These are phyloP conservation scores for Populus hybrid DNA, from an alignment of 441 rosid genomes.

Conservation along the genomic window DNA sequence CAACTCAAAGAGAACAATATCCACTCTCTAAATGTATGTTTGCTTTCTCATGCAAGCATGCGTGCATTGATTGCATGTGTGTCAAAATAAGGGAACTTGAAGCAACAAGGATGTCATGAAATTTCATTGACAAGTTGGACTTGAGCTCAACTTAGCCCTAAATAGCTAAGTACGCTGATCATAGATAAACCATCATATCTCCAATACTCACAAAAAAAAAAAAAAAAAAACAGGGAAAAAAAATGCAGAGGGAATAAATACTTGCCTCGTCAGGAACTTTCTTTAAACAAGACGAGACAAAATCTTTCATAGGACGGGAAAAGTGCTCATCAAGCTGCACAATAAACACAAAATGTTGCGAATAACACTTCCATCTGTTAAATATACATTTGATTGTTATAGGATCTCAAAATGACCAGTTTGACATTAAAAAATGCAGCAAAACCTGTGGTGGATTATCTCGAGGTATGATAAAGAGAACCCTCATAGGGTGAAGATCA, in stretches of 20 bases:
- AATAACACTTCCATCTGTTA: background rate
- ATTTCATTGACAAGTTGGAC: background rate
- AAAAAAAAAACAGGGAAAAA: background rate
- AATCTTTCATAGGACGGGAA: constrained; percentile 94
- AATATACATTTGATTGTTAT: background rate
- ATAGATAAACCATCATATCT: background rate
- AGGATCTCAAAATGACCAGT: constrained; percentile 15
- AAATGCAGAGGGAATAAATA: constrained; percentile 4
- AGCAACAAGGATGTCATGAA: background rate
- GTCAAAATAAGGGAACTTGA: background rate
- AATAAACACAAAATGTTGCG: constrained; percentile 19
- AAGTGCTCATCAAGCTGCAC: constrained; percentile 97
- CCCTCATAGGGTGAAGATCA: constrained; percentile 99
- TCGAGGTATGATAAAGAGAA: constrained; percentile 97
- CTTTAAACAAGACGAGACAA: constrained; percentile 91
- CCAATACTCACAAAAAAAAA: background rate
- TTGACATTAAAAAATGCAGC: constrained; percentile 23
- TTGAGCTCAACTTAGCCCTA: background rate
- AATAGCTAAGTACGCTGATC: background rate
- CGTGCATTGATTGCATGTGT: background rate
- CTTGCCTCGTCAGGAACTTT: constrained; percentile 86
- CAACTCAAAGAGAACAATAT: background rate
- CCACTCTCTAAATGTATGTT: background rate
- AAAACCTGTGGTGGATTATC: constrained; percentile 99
- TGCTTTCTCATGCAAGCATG: background rate